These are phyloP conservation scores for Castanea sativa DNA, from an alignment of 306 rosid species.

Conservation along the genomic window DNA sequence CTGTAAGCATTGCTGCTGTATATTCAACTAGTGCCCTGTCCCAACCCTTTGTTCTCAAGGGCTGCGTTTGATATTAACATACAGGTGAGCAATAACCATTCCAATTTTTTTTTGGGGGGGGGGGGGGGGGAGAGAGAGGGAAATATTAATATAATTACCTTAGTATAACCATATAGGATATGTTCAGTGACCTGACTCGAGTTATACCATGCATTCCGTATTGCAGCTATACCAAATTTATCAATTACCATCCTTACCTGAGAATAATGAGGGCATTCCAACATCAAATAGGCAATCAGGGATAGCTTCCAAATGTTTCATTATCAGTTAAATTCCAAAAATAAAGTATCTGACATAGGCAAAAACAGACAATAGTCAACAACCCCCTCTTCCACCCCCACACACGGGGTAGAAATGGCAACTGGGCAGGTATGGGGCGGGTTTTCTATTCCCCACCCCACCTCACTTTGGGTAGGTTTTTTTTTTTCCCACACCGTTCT, in stretches of 20 bases:
- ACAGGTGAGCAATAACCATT: slow-evolving; percentile 32
- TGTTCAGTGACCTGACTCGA: slow-evolving; percentile 58
- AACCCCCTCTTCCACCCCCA: too few species aligned
- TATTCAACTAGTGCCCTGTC: slow-evolving; percentile 83
- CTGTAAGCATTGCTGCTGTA: slow-evolving; percentile 81
- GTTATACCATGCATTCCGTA: slow-evolving; percentile 83
- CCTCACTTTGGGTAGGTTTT: too few species aligned
- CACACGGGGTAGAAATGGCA: too few species aligned
- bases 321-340: neutral
- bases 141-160: slow-evolving; percentile 41
- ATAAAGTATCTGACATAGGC: neutral
- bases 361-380: neutral
- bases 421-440: too few species aligned
- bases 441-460: too few species aligned
- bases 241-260: slow-evolving; percentile 75
- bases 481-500: too few species aligned
- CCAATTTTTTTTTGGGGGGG: neutral
- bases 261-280: slow-evolving; percentile 17
- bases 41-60: slow-evolving; percentile 85
- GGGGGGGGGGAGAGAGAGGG: neutral
- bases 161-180: slow-evolving; percentile 72
- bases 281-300: slow-evolving; percentile 21
- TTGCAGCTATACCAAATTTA: slow-evolving; percentile 69
- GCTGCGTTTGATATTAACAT: slow-evolving; percentile 52
- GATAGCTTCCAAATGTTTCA: slow-evolving; percentile 8